Conservation (phyloP, 1,139 yeast genomes). For the Spathaspora sp. region DNA sequence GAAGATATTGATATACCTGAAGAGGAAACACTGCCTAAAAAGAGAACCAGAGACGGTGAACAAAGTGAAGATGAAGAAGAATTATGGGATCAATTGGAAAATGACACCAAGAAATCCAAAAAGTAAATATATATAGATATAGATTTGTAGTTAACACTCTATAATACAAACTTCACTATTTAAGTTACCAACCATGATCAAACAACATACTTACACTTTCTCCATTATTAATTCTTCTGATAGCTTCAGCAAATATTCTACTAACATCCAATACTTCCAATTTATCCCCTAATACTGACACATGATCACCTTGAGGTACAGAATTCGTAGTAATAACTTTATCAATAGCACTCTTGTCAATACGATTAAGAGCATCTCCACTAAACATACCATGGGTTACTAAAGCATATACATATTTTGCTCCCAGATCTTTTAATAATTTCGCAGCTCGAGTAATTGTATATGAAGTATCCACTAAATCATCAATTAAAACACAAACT, state of each 20-base stretch:
- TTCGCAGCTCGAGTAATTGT: conserved; percentile 92
- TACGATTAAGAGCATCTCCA: conserved; percentile 83
- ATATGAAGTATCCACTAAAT: conserved; percentile 89
- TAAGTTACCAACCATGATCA: conserved; percentile 70
- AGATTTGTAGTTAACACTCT: not conserved
- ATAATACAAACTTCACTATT: not conserved
- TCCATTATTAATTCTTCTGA: conserved; percentile 94
- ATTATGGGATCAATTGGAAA: conserved; percentile 39
- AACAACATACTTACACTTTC: conserved; percentile 93
- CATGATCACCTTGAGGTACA: conserved; percentile 75
- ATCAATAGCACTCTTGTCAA: conserved; percentile 71
- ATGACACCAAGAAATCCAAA: conserved; percentile 23
- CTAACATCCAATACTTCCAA: conserved; percentile 87
- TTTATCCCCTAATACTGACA: conserved; percentile 54
- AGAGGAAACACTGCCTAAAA: conserved; percentile 18
- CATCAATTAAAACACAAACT: conserved; percentile 87
- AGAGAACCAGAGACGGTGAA: conserved; percentile 20
- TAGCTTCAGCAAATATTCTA: conserved; percentile 87
- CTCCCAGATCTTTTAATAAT: conserved; percentile 89
- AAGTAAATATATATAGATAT: conserved; percentile 14
- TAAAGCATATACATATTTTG: conserved; percentile 78
- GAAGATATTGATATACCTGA: conserved; percentile 23
- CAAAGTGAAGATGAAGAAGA: conserved; percentile 33
- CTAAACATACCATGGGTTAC: conserved; percentile 93
- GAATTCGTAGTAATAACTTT: conserved; percentile 89